These are phyloP conservation scores for Halophytophthora batemanensis DNA, from an alignment of 352 stramenopile species.

Conservation along the genomic window DNA sequence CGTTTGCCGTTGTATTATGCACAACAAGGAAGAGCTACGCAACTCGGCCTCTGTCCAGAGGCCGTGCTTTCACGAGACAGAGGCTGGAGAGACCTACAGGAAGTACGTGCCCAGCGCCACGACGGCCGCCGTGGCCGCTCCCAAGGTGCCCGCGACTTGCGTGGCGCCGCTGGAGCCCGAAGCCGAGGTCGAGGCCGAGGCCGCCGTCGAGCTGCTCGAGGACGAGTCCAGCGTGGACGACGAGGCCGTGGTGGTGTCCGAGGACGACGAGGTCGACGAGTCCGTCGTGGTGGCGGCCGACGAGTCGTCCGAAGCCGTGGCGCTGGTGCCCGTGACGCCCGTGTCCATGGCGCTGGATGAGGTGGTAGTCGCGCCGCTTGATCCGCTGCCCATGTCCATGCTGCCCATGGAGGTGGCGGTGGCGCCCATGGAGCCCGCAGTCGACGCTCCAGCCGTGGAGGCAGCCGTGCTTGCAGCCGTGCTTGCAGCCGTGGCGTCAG, in stretches of 20 bases:
- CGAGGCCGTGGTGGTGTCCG: conserved; percentile 2
- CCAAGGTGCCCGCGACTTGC: conserved; percentile 6
- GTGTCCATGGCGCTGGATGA: conserved; percentile 2
- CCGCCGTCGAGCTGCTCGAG: background rate
- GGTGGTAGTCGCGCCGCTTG: conserved; percentile 2
- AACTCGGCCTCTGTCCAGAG: no score
- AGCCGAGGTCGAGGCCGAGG: conserved; percentile 2
- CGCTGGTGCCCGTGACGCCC: conserved; percentile 4
- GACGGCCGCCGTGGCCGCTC: conserved; percentile 8
- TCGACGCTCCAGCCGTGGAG: conserved; percentile 2
- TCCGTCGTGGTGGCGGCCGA: conserved; percentile 3
- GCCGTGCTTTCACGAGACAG: no score
- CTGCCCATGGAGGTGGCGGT: no score
- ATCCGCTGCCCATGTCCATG: background rate
- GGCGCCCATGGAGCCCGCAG: background rate
- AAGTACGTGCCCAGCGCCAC: conserved; percentile 16
- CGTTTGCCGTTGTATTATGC: no score
- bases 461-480: conserved; percentile 1
- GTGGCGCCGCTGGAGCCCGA: conserved; percentile 16
- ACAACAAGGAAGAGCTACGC: no score
- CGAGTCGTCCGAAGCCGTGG: background rate
- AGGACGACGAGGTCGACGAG: conserved; percentile 7
- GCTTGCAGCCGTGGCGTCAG: background rate
- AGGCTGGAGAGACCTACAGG: conserved; percentile 6
- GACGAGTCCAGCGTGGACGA: conserved; percentile 5